phyloP scores from a whole-genome alignment of 805 yeast genomes.

The Monosporozyma aerobia region DNA sequence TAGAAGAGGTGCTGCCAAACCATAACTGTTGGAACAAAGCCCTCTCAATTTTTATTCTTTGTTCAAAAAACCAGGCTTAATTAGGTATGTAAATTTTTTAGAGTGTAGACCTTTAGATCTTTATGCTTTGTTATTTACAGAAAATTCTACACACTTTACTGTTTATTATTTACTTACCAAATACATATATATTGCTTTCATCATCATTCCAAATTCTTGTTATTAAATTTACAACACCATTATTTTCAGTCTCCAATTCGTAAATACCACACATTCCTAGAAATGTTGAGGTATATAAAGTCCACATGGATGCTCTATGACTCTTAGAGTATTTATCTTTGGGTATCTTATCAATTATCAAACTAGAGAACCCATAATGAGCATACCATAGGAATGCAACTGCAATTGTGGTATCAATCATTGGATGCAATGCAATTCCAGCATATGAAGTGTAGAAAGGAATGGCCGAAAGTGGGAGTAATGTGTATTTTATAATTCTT shows the following conservation, averaged over 20 bases:
- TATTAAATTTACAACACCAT: constrained; percentile 50
- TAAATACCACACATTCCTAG: constrained; percentile 65
- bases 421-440: constrained; percentile 39
- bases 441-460: constrained; percentile 41
- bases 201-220: constrained; percentile 31
- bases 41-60: background rate
- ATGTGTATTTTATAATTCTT: constrained; percentile 46
- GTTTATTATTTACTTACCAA: constrained; percentile 12
- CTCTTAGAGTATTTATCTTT: constrained; percentile 58
- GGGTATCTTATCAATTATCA: constrained; percentile 75
- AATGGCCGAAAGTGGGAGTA: constrained; percentile 54
- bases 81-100: background rate
- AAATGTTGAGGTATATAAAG: constrained; percentile 54
- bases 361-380: constrained; percentile 63
- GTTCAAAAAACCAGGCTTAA: background rate
- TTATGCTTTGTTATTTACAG: background rate
- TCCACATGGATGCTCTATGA: constrained; percentile 51
- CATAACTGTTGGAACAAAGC: background rate
- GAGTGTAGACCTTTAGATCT: background rate
- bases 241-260: constrained; percentile 53
- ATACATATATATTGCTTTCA: constrained; percentile 21
- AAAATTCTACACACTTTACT: background rate
- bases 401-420: constrained; percentile 49
- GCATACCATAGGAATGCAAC: constrained; percentile 53
- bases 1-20: constrained; percentile 43